Conservation (phyloP, 805 yeast genomes). For the Candida sakaeoensis region DNA sequence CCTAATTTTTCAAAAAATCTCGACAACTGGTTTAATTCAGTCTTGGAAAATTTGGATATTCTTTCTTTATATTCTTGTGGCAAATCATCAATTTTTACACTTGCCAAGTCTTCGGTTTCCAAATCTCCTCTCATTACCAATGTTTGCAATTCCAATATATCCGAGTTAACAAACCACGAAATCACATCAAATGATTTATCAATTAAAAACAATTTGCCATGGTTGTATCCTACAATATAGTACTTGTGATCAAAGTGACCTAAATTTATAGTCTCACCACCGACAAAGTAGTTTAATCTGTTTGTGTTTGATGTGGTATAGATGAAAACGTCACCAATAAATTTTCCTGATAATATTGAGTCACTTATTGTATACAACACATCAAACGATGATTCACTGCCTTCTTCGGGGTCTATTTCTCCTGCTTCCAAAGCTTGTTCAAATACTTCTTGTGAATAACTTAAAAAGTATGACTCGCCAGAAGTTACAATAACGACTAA, state of each 20-base stretch:
- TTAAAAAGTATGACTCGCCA: slow-evolving; percentile 69
- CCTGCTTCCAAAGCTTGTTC: slow-evolving; percentile 58
- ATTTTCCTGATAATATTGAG: slow-evolving; percentile 79
- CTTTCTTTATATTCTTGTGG: slow-evolving; percentile 45
- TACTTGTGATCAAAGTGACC: slow-evolving; percentile 88
- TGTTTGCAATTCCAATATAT: slow-evolving; percentile 93
- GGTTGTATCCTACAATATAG: slow-evolving; percentile 84
- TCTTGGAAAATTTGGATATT: slow-evolving; percentile 58
- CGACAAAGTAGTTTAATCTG: slow-evolving; percentile 90
- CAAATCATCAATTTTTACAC: slow-evolving; percentile 52
- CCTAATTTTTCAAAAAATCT: slow-evolving; percentile 95
- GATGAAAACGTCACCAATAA: slow-evolving; percentile 96
- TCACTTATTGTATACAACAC: slow-evolving; percentile 79
- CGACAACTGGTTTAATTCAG: slow-evolving; percentile 73
- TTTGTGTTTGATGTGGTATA: slow-evolving; percentile 78
- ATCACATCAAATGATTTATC: slow-evolving; percentile 86
- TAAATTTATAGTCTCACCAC: slow-evolving; percentile 87
- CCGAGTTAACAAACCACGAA: slow-evolving; percentile 75
- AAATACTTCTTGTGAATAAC: slow-evolving; percentile 66
- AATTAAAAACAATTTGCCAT: slow-evolving; percentile 83
- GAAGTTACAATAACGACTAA: slow-evolving; percentile 64
- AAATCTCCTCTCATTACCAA: slow-evolving; percentile 91
- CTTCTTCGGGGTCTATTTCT: slow-evolving; percentile 71
- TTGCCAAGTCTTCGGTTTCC: slow-evolving; percentile 47
- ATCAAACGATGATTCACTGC: slow-evolving; percentile 82